Percentiles rank a stretch among this genome's conserved stretches.
Evolutionary conservation across 164 flowering plant genomes (phyloP).

Genomic region (Cinnamomum micranthum): DNA sequence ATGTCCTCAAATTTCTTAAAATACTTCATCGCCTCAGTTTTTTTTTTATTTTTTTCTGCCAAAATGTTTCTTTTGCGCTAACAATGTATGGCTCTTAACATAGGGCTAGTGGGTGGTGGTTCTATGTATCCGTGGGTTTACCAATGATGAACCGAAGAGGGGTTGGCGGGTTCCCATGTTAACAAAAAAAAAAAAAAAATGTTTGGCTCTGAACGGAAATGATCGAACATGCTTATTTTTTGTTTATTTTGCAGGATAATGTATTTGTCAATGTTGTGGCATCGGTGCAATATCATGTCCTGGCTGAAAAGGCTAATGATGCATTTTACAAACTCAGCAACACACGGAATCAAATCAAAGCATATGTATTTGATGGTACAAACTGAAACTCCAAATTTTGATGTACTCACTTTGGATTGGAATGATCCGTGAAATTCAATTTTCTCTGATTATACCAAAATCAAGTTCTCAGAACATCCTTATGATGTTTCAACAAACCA

Average conservation of each 20-base stretch:
- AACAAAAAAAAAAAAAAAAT: too few species aligned
- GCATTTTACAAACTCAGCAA: constrained; percentile 76
- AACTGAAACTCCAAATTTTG: neutral
- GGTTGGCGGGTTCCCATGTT: too few species aligned
- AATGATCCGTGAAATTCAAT: neutral
- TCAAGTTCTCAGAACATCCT: neutral
- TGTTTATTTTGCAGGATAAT: constrained; percentile 52
- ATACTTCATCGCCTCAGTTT: too few species aligned
- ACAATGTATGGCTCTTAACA: neutral
- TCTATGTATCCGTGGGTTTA: too few species aligned
- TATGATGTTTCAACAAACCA: neutral
- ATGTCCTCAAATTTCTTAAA: neutral
- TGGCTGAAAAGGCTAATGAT: constrained; percentile 60
- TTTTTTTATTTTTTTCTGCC: neutral
- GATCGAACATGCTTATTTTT: neutral
- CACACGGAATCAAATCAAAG: constrained; percentile 60
- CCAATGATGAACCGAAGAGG: too few species aligned
- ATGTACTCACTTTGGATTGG: neutral
- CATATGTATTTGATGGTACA: constrained; percentile 81
- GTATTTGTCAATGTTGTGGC: constrained; percentile 83
- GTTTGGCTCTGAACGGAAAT: neutral
- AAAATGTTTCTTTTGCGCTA: neutral
- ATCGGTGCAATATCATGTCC: constrained; percentile 65
- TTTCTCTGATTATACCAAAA: too few species aligned
- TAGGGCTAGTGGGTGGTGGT: too few species aligned